phyloP scores from a whole-genome alignment of 345 rosid genomes.

The Pistacia vera region DNA sequence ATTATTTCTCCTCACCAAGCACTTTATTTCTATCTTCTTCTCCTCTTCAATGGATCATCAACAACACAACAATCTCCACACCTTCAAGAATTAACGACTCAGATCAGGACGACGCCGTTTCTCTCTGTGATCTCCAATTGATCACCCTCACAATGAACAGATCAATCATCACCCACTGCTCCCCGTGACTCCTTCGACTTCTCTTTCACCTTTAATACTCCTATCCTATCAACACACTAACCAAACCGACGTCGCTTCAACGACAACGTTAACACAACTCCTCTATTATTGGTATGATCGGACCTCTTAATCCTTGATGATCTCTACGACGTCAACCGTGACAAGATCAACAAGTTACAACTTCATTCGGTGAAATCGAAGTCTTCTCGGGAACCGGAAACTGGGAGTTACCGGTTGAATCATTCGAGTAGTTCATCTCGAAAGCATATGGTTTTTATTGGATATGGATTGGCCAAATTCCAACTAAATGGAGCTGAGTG shows the following conservation, averaged over 20 bases:
- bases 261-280: conserved; percentile 2
- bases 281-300: neutral
- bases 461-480: conserved; percentile 40
- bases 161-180: neutral
- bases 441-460: conserved; percentile 32
- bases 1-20: neutral
- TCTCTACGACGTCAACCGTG: neutral
- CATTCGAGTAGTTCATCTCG: neutral
- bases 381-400: neutral
- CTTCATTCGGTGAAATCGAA: neutral
- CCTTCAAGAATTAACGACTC: conserved; percentile 5
- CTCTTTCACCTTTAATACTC: conserved; percentile 3
- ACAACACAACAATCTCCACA: neutral
- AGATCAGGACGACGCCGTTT: conserved; percentile 29
- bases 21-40: neutral
- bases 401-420: neutral
- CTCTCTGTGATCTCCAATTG: conserved; percentile 28
- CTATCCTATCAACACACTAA: neutral
- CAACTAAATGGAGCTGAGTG: conserved; percentile 41
- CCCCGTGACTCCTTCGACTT: conserved; percentile 28
- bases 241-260: neutral
- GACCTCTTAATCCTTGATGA: neutral
- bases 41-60: neutral
- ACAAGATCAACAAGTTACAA: neutral
- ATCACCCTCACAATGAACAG: conserved; percentile 1